Evolutionary conservation across 805 yeast genomes (phyloP), one percentile per base, ranked within the genome.

Genomic region (Lipomyces chichibuensis): DNA sequence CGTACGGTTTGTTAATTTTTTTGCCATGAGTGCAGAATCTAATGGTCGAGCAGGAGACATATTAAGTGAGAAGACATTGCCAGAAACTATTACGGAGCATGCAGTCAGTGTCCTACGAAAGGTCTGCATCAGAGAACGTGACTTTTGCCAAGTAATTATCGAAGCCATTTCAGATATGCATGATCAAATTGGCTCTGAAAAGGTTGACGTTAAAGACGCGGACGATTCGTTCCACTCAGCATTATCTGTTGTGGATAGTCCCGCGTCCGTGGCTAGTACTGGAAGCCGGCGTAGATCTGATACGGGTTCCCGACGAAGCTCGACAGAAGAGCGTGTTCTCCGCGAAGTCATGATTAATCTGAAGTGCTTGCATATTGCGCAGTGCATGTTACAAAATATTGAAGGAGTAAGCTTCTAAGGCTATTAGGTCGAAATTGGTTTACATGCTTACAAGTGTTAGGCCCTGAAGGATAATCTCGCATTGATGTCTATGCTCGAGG

Each of bases 81-180:
- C 85, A 1, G 91, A 86, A 65, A 75, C 79, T 6, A 79, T 87
- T 37, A 82, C 87, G 32, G 83, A 84, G 51, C 81, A 84, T 13
- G 83, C 90, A 2, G 82, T 91, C 69, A 82, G 84, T 60, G 90
- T 92, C 1, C 82, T 93, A 70, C 83, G 87, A 51, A 88, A 85
- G 70, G 78, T 91, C 11, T 89, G 97, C 0, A 85, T 88, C 25
- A 90, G 84, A 75, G 97, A 92, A 73, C 84, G 88, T 64, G 97
- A 94, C 79, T 93, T 93, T 75, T 85, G 91, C 32, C 86, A 90
- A 49, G 88, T 92, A 86, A 83, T 90, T 23, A 85, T 89, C n/a
- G 98, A 94, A 80, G 85, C 92, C 20, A 87, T 92, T 51, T 87
- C 91, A 54, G 98, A 93, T 80, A 82, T 93, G 60, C 85, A 91